phyloP scores from a whole-genome alignment of 108 stramenopile species.

The Parmales sp. region DNA sequence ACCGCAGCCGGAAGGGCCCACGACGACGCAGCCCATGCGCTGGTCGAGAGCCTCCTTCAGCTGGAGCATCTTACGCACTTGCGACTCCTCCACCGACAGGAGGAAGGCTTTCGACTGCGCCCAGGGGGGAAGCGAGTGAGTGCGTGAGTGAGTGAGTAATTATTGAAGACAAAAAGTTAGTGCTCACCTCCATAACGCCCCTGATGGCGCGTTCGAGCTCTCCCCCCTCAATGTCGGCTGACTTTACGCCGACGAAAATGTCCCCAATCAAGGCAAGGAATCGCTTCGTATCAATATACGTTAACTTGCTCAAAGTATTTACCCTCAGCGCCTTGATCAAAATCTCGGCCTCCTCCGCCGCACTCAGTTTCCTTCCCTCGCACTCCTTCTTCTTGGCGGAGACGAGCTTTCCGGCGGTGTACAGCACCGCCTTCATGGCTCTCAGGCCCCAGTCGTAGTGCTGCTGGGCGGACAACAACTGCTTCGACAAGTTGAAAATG shows the following conservation, averaged over 20 bases:
- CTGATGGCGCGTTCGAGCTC: slow-evolving; percentile 45
- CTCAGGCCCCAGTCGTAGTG: slow-evolving; percentile 66
- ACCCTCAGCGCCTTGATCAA: slow-evolving; percentile 51
- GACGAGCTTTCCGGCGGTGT: slow-evolving; percentile 47
- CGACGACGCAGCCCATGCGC: slow-evolving; percentile 56
- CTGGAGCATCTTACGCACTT: slow-evolving; percentile 52
- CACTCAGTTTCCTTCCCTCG: neutral
- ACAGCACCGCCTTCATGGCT: slow-evolving; percentile 48
- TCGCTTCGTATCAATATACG: slow-evolving; percentile 28
- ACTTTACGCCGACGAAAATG: slow-evolving; percentile 40
- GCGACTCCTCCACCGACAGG: slow-evolving; percentile 32
- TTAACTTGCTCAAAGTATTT: slow-evolving; percentile 54
- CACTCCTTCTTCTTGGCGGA: slow-evolving; percentile 7
- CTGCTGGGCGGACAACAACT: slow-evolving; percentile 42
- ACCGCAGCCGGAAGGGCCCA: slow-evolving; percentile 50
- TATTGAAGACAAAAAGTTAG: no score
- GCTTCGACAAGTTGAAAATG: slow-evolving; percentile 33
- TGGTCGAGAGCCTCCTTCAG: slow-evolving; percentile 55
- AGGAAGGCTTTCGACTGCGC: slow-evolving; percentile 28
- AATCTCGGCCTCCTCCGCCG: slow-evolving; percentile 27
- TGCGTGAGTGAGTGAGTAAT: no score
- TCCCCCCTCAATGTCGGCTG: slow-evolving; percentile 24
- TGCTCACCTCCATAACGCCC: slow-evolving; percentile 28
- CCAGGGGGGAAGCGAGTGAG: no score
- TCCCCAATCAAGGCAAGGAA: slow-evolving; percentile 47